Evolutionary conservation across 2,329 filamentous ascomycete species (phyloP), one percentile per base, ranked within the genome.

Genomic region (Sarocladium oryzae): DNA sequence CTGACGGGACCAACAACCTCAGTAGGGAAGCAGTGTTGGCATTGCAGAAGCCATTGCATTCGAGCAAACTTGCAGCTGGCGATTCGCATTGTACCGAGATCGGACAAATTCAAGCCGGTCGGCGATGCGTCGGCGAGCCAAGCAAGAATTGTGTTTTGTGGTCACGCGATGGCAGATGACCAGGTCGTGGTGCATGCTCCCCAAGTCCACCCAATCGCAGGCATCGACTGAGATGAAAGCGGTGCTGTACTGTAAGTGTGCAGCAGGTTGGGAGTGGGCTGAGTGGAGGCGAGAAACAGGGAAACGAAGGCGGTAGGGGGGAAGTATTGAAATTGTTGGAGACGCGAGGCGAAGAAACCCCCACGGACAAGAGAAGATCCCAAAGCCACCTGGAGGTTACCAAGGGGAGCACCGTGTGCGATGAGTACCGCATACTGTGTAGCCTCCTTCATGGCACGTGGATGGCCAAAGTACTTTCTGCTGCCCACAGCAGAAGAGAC

Each of bases 341-440:
- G 21, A 32, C 7, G 20, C 33, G 43, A 33, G 40, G 40, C 40
- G 28, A 10, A 32, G 28, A 48, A 48, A 48, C 43, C 43, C 43
- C 43, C 43, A 48, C 43, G 43, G 43, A 48, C 43, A 48, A 48
- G 43, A 48, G 28, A 32, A 32, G 43, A 48, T 48, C 43, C 40
- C 20, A 33, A 48, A 48, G 24, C 26, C 43, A 48, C 43, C 28
- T 18, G 40, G 7, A 48, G 10, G n/a, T 21, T 48, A 26, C 43
- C 26, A 48, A 48, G 43, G 26, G 18, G 32, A 23, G 15, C 21
- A 48, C 43, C 9, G 43, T 48, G 43, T 26, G 43, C n/a, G 26
- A 15, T 18, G 11, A 26, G 6, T n/a, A 21, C 2, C 3, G 7
- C n/a, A 23, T 26, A 48, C 43, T 32, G 43, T 48, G 43, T n/a